These are phyloP conservation scores for Rugonectria rugulosa DNA, from an alignment of 2,329 filamentous ascomycete species.

Conservation along the genomic window DNA sequence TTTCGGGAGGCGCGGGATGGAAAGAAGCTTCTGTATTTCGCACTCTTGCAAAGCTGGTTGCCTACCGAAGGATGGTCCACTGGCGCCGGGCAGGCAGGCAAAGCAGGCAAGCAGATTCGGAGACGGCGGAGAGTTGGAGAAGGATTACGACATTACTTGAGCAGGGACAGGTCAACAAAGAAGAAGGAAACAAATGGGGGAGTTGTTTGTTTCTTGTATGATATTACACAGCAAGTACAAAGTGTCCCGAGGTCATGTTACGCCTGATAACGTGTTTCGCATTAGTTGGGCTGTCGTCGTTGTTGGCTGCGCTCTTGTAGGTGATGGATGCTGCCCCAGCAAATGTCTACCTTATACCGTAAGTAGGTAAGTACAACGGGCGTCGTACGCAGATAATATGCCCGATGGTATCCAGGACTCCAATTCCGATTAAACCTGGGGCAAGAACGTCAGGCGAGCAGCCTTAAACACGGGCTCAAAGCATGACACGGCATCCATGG, in stretches of 20 bases:
- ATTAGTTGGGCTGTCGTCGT: constrained; percentile 2
- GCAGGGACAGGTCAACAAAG: not conserved
- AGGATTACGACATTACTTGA: not conserved
- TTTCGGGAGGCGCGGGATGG: constrained; percentile 11
- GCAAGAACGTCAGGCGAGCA: constrained; percentile 12
- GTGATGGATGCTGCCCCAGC: constrained; percentile 1
- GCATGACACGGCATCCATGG: too few species aligned
- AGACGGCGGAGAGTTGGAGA: not conserved
- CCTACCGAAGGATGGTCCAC: constrained; percentile 30
- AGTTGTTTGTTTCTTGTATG: not conserved
- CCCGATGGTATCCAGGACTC: constrained; percentile 5
- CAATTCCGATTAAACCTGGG: constrained; percentile 13
- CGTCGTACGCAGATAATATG: too few species aligned
- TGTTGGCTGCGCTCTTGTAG: not conserved
- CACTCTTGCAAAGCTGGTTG: constrained; percentile 17
- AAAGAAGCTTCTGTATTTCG: too few species aligned
- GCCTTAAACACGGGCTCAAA: constrained; percentile 13
- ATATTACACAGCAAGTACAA: too few species aligned
- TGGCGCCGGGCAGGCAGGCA: constrained; percentile 13
- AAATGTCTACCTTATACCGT: too few species aligned
- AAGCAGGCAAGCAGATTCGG: constrained; percentile 11
- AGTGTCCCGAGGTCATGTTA: not conserved
- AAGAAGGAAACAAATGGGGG: not conserved
- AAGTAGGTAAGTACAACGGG: too few species aligned
- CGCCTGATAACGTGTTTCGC: constrained; percentile 8